phyloP scores from a whole-genome alignment of 805 yeast species.

The Priceomyces melissophilus region DNA sequence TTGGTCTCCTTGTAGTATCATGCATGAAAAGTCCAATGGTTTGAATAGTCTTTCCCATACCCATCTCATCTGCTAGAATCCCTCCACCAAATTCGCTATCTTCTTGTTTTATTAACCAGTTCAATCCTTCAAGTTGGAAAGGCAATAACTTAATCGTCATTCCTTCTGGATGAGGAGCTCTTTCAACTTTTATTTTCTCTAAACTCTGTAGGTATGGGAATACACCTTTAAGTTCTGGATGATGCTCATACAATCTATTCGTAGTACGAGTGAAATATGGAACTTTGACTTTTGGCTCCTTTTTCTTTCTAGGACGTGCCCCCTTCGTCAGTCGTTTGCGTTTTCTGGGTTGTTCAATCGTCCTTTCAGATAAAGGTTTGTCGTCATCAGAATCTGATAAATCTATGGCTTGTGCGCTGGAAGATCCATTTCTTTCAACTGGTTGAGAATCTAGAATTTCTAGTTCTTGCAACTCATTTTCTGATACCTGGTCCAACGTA shows the following conservation, averaged over 20 bases:
- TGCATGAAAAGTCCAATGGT: slow-evolving; percentile 83
- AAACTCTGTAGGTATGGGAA: slow-evolving; percentile 60
- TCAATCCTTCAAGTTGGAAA: slow-evolving; percentile 88
- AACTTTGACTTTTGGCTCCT: slow-evolving; percentile 51
- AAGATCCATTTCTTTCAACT: slow-evolving; percentile 18
- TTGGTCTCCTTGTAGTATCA: slow-evolving; percentile 66
- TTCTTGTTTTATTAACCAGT: slow-evolving; percentile 87
- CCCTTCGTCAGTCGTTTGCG: slow-evolving; percentile 11
- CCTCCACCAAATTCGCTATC: slow-evolving; percentile 80
- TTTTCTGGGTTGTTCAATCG: not conserved
- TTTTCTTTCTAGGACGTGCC: slow-evolving; percentile 23
- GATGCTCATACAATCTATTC: slow-evolving; percentile 61
- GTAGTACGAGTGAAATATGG: slow-evolving; percentile 73
- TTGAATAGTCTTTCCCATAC: slow-evolving; percentile 98
- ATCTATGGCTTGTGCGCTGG: slow-evolving; percentile 21
- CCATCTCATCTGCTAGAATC: slow-evolving; percentile 97
- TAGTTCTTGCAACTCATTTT: slow-evolving; percentile 19
- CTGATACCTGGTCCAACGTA: slow-evolving; percentile 14
- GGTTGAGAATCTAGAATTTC: slow-evolving; percentile 22
- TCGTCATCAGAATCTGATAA: slow-evolving; percentile 27
- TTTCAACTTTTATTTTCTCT: slow-evolving; percentile 45
- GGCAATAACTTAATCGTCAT: slow-evolving; percentile 75
- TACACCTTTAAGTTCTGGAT: slow-evolving; percentile 72
- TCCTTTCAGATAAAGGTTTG: slow-evolving; percentile 18
- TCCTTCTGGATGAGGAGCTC: slow-evolving; percentile 74